phyloP scores from a whole-genome alignment of 192 early-diverging fungal species.

The Jimgerdemannia flammicorona region DNA sequence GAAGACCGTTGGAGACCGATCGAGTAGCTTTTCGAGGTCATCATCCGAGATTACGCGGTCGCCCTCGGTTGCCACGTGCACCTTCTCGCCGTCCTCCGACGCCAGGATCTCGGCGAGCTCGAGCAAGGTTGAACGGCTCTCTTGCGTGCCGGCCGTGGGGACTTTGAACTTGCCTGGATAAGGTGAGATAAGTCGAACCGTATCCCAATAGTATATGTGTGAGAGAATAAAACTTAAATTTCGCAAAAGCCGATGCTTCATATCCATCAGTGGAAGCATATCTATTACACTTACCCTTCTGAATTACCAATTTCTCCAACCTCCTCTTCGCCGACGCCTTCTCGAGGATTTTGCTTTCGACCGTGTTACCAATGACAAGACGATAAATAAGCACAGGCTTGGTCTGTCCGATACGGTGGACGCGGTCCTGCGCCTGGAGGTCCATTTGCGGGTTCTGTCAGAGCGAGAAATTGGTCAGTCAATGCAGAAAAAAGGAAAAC shows the following conservation, averaged over 20 bases:
- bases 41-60: conserved; percentile 55
- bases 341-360: conserved; percentile 82
- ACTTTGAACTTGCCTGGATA: conserved; percentile 59
- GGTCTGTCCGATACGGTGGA: conserved; percentile 94
- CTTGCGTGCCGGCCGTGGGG: conserved; percentile 29
- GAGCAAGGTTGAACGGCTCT: conserved; percentile 35
- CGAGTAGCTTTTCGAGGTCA: conserved; percentile 51
- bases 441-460: conserved; percentile 96
- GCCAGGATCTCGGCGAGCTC: conserved; percentile 75
- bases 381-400: conserved; percentile 91
- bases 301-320: conserved; percentile 94
- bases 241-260: background rate
- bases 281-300: conserved; percentile 51
- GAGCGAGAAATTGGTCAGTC: background rate
- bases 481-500: background rate
- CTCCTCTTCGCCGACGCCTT: conserved; percentile 80
- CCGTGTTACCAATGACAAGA: conserved; percentile 77
- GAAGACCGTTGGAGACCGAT: conserved; percentile 48
- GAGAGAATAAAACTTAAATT: no score
- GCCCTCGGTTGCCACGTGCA: conserved; percentile 50
- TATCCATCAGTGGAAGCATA: conserved; percentile 6
- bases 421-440: conserved; percentile 94
- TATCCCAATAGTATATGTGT: no score
- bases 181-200: background rate
- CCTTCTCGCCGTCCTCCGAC: conserved; percentile 67